Conservation (phyloP, 208 protist genomes). For the Acanthamoeba castellanii region DNA sequence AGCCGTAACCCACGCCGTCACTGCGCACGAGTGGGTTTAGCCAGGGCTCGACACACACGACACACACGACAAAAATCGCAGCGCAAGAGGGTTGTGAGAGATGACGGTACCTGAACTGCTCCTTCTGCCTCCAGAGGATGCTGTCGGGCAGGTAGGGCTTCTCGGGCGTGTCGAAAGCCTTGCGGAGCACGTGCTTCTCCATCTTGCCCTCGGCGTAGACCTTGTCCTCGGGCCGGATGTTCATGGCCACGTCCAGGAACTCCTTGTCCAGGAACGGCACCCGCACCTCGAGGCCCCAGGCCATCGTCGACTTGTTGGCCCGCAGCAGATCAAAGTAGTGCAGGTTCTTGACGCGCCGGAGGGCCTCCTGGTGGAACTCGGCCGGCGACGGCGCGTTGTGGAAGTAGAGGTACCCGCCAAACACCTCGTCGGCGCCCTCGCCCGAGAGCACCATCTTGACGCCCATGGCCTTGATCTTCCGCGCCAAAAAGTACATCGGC, state of each 20-base stretch:
- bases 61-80: too few species aligned
- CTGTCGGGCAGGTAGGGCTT: slow-evolving; percentile 90
- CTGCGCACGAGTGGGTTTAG: not conserved
- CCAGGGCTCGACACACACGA: too few species aligned
- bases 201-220: slow-evolving; percentile 87
- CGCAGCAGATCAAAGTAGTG: slow-evolving; percentile 92
- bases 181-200: slow-evolving; percentile 91
- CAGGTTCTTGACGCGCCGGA: slow-evolving; percentile 84
- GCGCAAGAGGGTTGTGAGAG: not conserved
- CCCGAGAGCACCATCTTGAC: slow-evolving; percentile 94
- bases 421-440: slow-evolving; percentile 93
- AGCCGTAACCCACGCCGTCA: slow-evolving; percentile 92
- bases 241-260: slow-evolving; percentile 92
- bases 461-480: slow-evolving; percentile 94
- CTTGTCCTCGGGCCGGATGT: slow-evolving; percentile 90
- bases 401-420: slow-evolving; percentile 94
- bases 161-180: slow-evolving; percentile 85
- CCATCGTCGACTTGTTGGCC: slow-evolving; percentile 93
- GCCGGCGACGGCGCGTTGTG: slow-evolving; percentile 90
- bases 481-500: slow-evolving; percentile 93
- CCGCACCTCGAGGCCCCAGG: slow-evolving; percentile 93
- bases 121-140: slow-evolving; percentile 94
- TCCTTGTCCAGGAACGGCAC: slow-evolving; percentile 94
- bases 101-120: slow-evolving; percentile 89
- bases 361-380: slow-evolving; percentile 90